phyloP scores from a whole-genome alignment of 495 filamentous ascomycete species.

The Geopyxis carbonaria region DNA sequence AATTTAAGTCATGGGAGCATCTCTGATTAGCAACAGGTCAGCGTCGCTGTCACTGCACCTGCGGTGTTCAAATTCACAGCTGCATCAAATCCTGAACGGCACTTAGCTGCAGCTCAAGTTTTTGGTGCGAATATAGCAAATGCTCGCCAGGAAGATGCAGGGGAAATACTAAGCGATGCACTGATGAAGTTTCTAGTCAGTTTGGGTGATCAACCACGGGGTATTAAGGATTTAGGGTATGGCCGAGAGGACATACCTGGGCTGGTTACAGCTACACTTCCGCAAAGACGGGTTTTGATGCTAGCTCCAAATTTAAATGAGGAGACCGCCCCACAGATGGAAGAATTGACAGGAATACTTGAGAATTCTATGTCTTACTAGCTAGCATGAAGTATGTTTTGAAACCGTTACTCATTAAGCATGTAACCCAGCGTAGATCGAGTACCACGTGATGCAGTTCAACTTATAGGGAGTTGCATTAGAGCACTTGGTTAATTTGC shows the following conservation, averaged over 20 bases:
- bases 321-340: slow-evolving; percentile 45
- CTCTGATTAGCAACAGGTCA: slow-evolving; percentile 33
- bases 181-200: slow-evolving; percentile 59
- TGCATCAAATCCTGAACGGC: slow-evolving; percentile 75
- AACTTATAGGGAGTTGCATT: too few species aligned
- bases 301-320: slow-evolving; percentile 66
- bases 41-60: slow-evolving; percentile 84
- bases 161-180: slow-evolving; percentile 69
- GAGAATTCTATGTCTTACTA: slow-evolving; percentile 51
- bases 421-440: too few species aligned
- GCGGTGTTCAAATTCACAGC: slow-evolving; percentile 89
- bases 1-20: background rate
- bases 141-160: slow-evolving; percentile 72
- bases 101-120: slow-evolving; percentile 70
- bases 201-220: slow-evolving; percentile 77
- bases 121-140: slow-evolving; percentile 80
- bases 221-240: slow-evolving; percentile 73
- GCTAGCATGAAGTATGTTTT: too few species aligned
- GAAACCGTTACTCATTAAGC: too few species aligned
- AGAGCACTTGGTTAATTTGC: too few species aligned
- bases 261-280: slow-evolving; percentile 84
- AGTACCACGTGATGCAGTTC: too few species aligned
- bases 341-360: slow-evolving; percentile 45
- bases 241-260: slow-evolving; percentile 50
- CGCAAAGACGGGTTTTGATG: slow-evolving; percentile 79